A percentile compares a stretch with the other conserved stretches of the same genome.
Evolutionary conservation across 179 eudicot genomes (phyloP).

Genomic region (Spinacia oleracea): DNA sequence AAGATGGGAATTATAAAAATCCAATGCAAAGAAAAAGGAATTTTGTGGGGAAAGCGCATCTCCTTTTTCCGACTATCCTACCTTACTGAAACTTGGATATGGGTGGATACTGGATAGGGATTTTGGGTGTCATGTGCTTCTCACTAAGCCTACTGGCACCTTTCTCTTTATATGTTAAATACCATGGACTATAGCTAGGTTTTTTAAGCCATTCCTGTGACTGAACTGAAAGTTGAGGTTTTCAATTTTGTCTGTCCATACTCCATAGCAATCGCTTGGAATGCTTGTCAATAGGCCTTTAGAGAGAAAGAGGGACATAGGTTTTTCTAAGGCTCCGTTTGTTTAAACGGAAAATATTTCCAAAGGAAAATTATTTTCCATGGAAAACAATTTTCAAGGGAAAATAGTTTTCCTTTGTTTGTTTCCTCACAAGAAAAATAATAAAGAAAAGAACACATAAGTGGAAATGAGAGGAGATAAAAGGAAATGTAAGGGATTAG

Average conservation of each 20-base stretch:
- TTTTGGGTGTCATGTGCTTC: neutral
- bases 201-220: neutral
- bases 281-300: neutral
- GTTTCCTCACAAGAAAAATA: no score
- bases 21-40: neutral
- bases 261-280: neutral
- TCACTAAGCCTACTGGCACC: neutral
- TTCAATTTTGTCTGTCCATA: neutral
- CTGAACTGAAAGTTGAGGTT: neutral
- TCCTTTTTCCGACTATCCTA: neutral
- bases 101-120: neutral
- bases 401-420: no score
- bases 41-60: neutral
- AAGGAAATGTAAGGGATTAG: no score
- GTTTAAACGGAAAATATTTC: no score
- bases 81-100: neutral
- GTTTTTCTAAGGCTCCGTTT: no score
- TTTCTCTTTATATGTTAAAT: neutral
- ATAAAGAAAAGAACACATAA: no score
- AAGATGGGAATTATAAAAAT: neutral
- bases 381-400: no score
- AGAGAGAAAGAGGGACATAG: neutral
- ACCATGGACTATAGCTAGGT: neutral
- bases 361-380: no score
- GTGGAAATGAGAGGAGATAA: no score